Conservation (phyloP, 2,329 filamentous ascomycete genomes). For the Fusarium scirpi region DNA sequence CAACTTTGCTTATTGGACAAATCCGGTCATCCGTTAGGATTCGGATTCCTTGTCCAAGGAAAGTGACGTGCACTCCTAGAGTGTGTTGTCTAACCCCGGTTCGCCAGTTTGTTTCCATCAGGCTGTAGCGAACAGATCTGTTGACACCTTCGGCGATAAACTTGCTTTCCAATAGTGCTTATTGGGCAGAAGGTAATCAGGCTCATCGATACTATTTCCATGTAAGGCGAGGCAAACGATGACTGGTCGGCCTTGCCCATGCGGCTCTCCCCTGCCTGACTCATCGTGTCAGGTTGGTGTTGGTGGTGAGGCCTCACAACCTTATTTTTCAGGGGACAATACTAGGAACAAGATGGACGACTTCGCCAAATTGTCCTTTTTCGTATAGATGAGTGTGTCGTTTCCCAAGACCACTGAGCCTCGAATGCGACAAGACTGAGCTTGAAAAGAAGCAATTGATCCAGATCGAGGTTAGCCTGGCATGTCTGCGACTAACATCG, state of each 20-base stretch:
- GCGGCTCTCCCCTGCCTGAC: conserved; percentile 28
- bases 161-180: conserved; percentile 15
- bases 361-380: conserved; percentile 22
- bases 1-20: conserved; percentile 33
- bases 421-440: not conserved
- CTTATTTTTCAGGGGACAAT: conserved; percentile 23
- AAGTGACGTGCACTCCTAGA: conserved; percentile 34
- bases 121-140: conserved; percentile 22
- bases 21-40: conserved; percentile 32
- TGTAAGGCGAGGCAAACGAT: conserved; percentile 12
- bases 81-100: conserved; percentile 31
- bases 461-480: conserved; percentile 4
- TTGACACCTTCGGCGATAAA: conserved; percentile 27
- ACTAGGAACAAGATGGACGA: conserved; percentile 14
- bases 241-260: conserved; percentile 22
- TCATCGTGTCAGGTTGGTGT: conserved; percentile 25
- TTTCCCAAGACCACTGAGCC: conserved; percentile 6
- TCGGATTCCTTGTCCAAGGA: conserved; percentile 30
- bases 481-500: conserved; percentile 5
- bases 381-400: not conserved
- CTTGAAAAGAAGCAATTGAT: not conserved
- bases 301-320: conserved; percentile 25
- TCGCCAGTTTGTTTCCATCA: conserved; percentile 27
- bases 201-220: conserved; percentile 6
- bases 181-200: conserved; percentile 22